These are phyloP conservation scores for Holtermanniella nyarrowii DNA, from an alignment of 768 basidiomycete species.

Conservation along the genomic window DNA sequence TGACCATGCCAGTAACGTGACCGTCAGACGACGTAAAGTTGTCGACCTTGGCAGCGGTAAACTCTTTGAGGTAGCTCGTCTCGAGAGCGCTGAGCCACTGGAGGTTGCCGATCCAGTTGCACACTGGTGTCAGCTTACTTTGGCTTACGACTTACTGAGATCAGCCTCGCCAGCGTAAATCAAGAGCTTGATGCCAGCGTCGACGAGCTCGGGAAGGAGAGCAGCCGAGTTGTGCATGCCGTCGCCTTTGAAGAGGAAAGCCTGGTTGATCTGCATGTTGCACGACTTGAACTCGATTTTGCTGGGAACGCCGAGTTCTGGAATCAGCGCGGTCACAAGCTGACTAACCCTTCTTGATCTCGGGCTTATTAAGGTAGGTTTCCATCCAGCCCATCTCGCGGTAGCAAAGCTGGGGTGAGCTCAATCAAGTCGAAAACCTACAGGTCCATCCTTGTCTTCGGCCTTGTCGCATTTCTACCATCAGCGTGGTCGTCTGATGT, in stretches of 20 bases:
- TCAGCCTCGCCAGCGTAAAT: slow-evolving; percentile 64
- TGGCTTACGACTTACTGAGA: slow-evolving; percentile 20
- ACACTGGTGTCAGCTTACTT: background rate
- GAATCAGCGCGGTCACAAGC: slow-evolving; percentile 33
- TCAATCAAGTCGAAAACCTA: slow-evolving; percentile 3
- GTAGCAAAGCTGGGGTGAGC: slow-evolving; percentile 35
- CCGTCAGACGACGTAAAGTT: slow-evolving; percentile 52
- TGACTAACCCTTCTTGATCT: slow-evolving; percentile 53
- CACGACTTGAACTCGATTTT: slow-evolving; percentile 39
- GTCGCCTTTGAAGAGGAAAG: slow-evolving; percentile 71
- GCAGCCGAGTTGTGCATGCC: slow-evolving; percentile 69
- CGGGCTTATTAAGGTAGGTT: slow-evolving; percentile 68
- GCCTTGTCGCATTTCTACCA: slow-evolving; percentile 53
- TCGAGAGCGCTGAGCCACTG: slow-evolving; percentile 61
- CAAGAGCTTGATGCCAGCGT: slow-evolving; percentile 69
- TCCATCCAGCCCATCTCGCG: slow-evolving; percentile 76
- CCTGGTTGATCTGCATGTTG: slow-evolving; percentile 61
- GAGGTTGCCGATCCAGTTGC: slow-evolving; percentile 50
- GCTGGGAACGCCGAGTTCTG: slow-evolving; percentile 50
- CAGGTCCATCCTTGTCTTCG: slow-evolving; percentile 50
- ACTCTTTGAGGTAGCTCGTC: slow-evolving; percentile 55
- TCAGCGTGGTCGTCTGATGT: slow-evolving; percentile 7
- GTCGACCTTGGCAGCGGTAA: slow-evolving; percentile 45
- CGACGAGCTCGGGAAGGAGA: slow-evolving; percentile 68
- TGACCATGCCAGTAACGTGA: slow-evolving; percentile 56